phyloP scores from a whole-genome alignment of 2,329 filamentous ascomycete genomes.

The Exophiala phaeomuriformis region DNA sequence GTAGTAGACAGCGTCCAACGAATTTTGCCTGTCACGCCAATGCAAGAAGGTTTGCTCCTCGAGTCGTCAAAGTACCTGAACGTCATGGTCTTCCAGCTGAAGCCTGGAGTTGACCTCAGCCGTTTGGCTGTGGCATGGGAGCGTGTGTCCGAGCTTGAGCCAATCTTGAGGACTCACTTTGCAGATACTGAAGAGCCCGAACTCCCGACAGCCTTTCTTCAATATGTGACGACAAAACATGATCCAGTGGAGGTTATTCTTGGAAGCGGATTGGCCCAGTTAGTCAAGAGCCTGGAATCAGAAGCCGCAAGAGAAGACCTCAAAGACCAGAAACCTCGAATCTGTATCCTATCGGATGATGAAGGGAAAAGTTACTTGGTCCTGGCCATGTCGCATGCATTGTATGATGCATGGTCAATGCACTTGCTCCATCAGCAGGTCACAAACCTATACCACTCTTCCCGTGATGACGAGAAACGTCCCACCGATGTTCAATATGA shows the following conservation, averaged over 20 bases:
- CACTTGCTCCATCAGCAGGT: constrained; percentile 61
- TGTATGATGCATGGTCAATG: constrained; percentile 87
- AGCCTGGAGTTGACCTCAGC: constrained; percentile 46
- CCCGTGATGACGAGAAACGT: background rate
- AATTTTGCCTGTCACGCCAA: constrained; percentile 67
- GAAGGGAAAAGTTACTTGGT: constrained; percentile 39
- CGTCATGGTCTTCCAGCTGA: constrained; percentile 64
- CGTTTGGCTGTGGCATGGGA: constrained; percentile 57
- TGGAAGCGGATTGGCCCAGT: constrained; percentile 3
- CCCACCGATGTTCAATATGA: background rate
- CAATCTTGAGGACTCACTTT: constrained; percentile 72
- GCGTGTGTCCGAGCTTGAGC: constrained; percentile 51
- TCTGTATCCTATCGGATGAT: constrained; percentile 35
- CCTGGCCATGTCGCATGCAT: constrained; percentile 72
- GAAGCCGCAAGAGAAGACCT: constrained; percentile 15
- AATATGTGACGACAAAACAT: constrained; percentile 9
- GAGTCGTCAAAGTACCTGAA: constrained; percentile 75
- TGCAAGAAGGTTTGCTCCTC: constrained; percentile 73
- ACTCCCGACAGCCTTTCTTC: constrained; percentile 6
- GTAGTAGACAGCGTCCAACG: constrained; percentile 45
- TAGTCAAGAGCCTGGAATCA: constrained; percentile 15
- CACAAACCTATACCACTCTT: constrained; percentile 1
- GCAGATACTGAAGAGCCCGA: constrained; percentile 42
- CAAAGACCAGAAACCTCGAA: constrained; percentile 9
- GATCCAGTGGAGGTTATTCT: constrained; percentile 1